Evolutionary conservation across 306 rosid species (phyloP).

Genomic region (Malus orientalis): DNA sequence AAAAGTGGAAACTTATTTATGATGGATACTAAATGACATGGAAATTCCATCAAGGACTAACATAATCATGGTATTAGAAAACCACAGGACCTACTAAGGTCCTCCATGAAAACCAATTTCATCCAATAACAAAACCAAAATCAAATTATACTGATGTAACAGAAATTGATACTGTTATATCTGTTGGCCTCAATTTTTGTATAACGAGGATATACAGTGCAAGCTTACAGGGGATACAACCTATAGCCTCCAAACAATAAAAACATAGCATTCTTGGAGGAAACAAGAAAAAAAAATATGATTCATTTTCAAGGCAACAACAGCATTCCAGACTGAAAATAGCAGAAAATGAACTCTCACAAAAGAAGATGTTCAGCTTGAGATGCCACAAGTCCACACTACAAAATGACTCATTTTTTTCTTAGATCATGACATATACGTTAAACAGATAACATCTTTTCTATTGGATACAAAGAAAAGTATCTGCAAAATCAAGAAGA

Average conservation of each 20-base stretch:
- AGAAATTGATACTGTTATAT: neutral
- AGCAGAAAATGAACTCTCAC: neutral
- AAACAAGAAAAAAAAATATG: neutral
- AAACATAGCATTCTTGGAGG: neutral
- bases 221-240: neutral
- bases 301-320: neutral
- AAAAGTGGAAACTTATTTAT: neutral
- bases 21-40: neutral
- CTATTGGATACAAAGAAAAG: too few relatives aligned
- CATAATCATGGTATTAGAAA: neutral
- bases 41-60: neutral
- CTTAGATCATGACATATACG: too few relatives aligned
- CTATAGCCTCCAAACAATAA: neutral
- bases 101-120: neutral
- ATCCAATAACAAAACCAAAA: neutral
- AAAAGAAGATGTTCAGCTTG: too few relatives aligned
- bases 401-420: too few relatives aligned
- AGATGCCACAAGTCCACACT: too few relatives aligned
- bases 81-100: neutral
- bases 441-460: too few relatives aligned
- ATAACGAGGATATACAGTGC: neutral
- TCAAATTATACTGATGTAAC: neutral
- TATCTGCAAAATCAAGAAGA: too few relatives aligned
- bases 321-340: neutral
- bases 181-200: neutral